These are phyloP conservation scores for Vitis rupestris DNA, from an alignment of 164 flowering plant species.

Conservation along the genomic window DNA sequence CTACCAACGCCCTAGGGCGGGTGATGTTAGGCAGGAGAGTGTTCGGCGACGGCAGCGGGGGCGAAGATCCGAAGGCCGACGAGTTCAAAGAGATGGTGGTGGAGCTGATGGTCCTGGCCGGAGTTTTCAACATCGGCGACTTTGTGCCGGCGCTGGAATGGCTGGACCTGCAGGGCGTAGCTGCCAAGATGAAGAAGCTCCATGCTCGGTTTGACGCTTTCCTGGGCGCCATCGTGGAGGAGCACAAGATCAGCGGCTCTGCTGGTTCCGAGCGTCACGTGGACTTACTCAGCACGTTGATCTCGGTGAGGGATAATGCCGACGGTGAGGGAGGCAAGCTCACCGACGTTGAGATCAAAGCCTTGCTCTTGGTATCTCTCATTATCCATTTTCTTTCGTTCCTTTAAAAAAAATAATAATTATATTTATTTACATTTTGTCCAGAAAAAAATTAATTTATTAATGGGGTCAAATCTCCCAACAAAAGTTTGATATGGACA, in stretches of 20 bases:
- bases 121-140: constrained; percentile 79
- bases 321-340: constrained; percentile 55
- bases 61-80: constrained; percentile 44
- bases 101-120: constrained; percentile 80
- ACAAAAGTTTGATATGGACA: too few relatives aligned
- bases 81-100: constrained; percentile 88
- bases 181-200: constrained; percentile 68
- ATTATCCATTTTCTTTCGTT: neutral
- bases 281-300: constrained; percentile 51
- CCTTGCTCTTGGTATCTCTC: constrained; percentile 64
- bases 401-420: neutral
- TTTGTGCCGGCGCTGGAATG: constrained; percentile 74
- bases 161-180: constrained; percentile 76
- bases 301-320: constrained; percentile 45
- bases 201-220: constrained; percentile 70
- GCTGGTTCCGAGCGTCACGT: constrained; percentile 6
- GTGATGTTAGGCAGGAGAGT: constrained; percentile 73
- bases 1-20: constrained; percentile 72
- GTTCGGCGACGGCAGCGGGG: constrained; percentile 46
- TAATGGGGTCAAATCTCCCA: too few relatives aligned
- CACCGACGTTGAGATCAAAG: constrained; percentile 77
- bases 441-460: too few relatives aligned
- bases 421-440: too few relatives aligned
- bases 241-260: constrained; percentile 34
- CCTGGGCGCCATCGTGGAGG: constrained; percentile 50